Percentiles rank a stretch among this genome's conserved stretches.
Conservation (phyloP, 495 filamentous ascomycete species). For the Pseudotulostoma volvatum region DNA sequence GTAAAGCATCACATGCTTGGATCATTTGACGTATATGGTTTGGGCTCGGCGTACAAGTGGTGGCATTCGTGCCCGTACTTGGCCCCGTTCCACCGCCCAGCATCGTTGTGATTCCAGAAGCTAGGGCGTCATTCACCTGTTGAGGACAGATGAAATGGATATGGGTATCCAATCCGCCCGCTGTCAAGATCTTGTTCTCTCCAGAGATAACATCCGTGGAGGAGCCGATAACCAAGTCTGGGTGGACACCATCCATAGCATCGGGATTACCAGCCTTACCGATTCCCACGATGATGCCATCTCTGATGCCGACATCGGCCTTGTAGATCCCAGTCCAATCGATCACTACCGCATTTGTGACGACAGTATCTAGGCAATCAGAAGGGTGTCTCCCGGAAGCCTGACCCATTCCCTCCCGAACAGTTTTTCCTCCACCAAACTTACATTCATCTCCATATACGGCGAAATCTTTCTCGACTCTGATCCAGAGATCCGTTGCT, state of each 20-base stretch:
- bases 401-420: constrained; percentile 95
- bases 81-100: constrained; percentile 91
- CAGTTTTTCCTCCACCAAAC: constrained; percentile 89
- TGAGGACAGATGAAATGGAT: constrained; percentile 97
- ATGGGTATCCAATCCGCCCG: constrained; percentile 83
- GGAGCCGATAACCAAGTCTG: constrained; percentile 65
- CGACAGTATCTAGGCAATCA: constrained; percentile 68
- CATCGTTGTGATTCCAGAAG: constrained; percentile 83
- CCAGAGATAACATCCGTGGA: constrained; percentile 95
- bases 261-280: constrained; percentile 96
- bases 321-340: constrained; percentile 93
- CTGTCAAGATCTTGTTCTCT: constrained; percentile 84
- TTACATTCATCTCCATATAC: constrained; percentile 86
- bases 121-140: constrained; percentile 71
- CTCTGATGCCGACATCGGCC: constrained; percentile 88
- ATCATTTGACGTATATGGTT: constrained; percentile 85
- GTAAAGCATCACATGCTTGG: constrained; percentile 72
- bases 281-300: constrained; percentile 77
- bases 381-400: constrained; percentile 55
- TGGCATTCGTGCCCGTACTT: constrained; percentile 86
- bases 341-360: constrained; percentile 84
- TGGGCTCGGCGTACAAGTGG: constrained; percentile 82
- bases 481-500: constrained; percentile 77
- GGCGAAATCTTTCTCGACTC: constrained; percentile 77
- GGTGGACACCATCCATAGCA: constrained; percentile 78